Evolutionary conservation across 306 rosid genomes (phyloP).

Genomic region (Cajanus cajan): DNA sequence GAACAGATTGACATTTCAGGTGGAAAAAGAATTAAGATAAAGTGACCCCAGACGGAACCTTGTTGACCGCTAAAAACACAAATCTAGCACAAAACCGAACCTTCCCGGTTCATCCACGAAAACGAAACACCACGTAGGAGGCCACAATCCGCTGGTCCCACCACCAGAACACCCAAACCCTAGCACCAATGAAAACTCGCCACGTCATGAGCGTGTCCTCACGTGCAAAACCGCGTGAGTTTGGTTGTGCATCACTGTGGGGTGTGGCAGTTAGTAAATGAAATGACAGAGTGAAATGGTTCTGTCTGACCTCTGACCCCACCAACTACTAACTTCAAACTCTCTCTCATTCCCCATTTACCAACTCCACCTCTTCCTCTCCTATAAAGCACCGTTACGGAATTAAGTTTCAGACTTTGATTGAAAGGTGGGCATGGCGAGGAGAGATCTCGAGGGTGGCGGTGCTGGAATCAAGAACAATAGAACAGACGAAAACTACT

Average conservation of each 20-base stretch:
- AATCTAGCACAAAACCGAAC: too few relatives aligned
- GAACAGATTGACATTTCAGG: too few relatives aligned
- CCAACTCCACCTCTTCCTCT: slow-evolving; percentile 20
- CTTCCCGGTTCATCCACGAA: not conserved
- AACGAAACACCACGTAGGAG: slow-evolving; percentile 19
- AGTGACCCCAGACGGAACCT: too few relatives aligned
- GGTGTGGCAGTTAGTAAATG: slow-evolving; percentile 42
- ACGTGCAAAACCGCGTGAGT: not conserved
- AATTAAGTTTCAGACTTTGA: not conserved
- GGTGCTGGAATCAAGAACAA: slow-evolving; percentile 40
- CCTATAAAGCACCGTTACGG: not conserved
- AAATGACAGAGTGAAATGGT: slow-evolving; percentile 5
- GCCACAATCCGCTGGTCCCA: slow-evolving; percentile 1
- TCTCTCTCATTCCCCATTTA: slow-evolving; percentile 10
- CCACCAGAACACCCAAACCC: not conserved
- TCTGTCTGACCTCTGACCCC: not conserved
- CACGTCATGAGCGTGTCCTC: slow-evolving; percentile 29
- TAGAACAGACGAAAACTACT: slow-evolving; percentile 11
- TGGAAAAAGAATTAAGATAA: too few relatives aligned
- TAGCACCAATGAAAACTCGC: not conserved
- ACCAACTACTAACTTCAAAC: not conserved
- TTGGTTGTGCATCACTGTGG: not conserved
- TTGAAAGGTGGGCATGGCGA: slow-evolving; percentile 30
- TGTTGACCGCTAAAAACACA: not conserved
- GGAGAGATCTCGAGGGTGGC: slow-evolving; percentile 58